phyloP scores from a whole-genome alignment of 768 basidiomycete genomes.

The Mycena alexandri region DNA sequence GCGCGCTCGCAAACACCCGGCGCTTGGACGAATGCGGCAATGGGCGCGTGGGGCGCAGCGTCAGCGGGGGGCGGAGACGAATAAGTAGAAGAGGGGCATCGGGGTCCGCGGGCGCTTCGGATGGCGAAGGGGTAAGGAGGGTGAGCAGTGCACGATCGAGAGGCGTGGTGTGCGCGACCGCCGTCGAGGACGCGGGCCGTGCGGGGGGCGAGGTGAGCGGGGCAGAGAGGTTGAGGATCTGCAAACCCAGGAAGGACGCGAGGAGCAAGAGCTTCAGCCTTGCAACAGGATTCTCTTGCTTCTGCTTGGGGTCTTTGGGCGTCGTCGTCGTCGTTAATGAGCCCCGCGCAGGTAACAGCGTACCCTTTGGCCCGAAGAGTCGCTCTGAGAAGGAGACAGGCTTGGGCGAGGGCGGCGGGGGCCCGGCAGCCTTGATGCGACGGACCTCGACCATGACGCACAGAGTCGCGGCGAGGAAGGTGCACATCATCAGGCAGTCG shows the following conservation, averaged over 20 bases:
- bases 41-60: conserved; percentile 23
- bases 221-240: conserved; percentile 93
- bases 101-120: conserved; percentile 29
- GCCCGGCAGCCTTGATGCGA: conserved; percentile 64
- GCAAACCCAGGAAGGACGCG: conserved; percentile 90
- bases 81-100: conserved; percentile 44
- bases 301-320: conserved; percentile 50
- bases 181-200: conserved; percentile 19
- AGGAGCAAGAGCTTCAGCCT: conserved; percentile 93
- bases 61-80: conserved; percentile 31
- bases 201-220: conserved; percentile 76
- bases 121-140: conserved; percentile 7
- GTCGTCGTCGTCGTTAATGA: conserved; percentile 41
- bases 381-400: conserved; percentile 9
- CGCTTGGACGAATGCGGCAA: conserved; percentile 7
- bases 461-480: conserved; percentile 90
- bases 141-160: conserved; percentile 26
- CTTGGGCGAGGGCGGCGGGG: conserved; percentile 47
- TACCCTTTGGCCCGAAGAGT: conserved; percentile 32
- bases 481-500: conserved; percentile 91
- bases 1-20: conserved; percentile 22
- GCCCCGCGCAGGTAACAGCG: conserved; percentile 41
- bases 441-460: conserved; percentile 96
- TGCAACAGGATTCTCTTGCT: conserved; percentile 84
- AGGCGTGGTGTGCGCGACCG: conserved; percentile 24